Conservation (phyloP, 1,139 yeast species). For the Yamadazyma aaseri region DNA sequence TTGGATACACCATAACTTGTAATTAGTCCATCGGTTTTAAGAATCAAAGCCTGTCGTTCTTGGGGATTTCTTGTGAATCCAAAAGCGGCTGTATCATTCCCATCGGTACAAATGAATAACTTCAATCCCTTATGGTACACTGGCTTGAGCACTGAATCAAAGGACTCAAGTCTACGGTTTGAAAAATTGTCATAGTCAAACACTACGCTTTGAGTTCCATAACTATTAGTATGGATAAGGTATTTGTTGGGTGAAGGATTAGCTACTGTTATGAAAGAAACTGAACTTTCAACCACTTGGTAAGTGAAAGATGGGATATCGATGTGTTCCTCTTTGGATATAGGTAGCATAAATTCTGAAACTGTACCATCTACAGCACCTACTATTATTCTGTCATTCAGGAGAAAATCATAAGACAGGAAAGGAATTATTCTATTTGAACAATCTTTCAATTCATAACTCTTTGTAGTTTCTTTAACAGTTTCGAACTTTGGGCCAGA, state of each 20-base stretch:
- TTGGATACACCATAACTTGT: conserved; percentile 31
- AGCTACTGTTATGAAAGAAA: conserved; percentile 44
- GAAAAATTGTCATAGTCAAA: conserved; percentile 43
- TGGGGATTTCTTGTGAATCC: conserved; percentile 35
- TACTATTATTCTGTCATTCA: conserved; percentile 48
- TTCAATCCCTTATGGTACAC: conserved; percentile 27
- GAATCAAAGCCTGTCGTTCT: conserved; percentile 29
- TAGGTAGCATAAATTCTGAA: conserved; percentile 54
- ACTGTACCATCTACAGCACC: conserved; percentile 69
- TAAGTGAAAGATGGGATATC: conserved; percentile 47
- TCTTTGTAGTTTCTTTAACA: conserved; percentile 27
- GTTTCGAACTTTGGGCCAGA: conserved; percentile 21
- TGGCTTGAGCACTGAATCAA: conserved; percentile 25
- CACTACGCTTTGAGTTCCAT: conserved; percentile 46
- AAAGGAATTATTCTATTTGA: conserved; percentile 26
- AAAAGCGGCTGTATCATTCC: conserved; percentile 30
- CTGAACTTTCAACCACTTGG: conserved; percentile 50
- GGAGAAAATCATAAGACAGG: conserved; percentile 56
- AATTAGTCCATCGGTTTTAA: conserved; percentile 32
- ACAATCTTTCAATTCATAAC: conserved; percentile 19
- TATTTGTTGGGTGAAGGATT: conserved; percentile 26
- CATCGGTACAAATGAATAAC: conserved; percentile 24
- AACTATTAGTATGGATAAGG: conserved; percentile 43
- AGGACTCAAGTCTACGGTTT: conserved; percentile 28
- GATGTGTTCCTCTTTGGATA: conserved; percentile 7